Base-by-base conservation (phyloP, 306 rosid genomes). In the Casuarina glauca region DNA sequence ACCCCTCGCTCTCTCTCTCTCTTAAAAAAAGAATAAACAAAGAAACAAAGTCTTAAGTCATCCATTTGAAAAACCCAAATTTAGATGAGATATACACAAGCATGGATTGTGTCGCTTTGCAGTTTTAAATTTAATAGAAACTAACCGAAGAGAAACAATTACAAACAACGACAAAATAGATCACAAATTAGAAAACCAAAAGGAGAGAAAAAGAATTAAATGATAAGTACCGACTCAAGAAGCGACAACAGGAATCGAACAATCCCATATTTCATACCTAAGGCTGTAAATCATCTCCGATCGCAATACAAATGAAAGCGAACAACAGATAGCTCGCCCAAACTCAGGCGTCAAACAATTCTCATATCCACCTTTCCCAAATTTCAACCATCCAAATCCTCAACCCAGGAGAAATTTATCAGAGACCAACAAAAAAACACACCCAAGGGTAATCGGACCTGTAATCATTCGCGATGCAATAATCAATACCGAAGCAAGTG, bases 361-460 rank as follows among this genome's bases (percentile, higher is more conserved):
- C 64, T 26, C 64, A 26, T 10, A 58, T 58, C 39, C 64, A 58
- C 64, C 64, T 38, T 19, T 9, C 62, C 50, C 41, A 80, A 78
- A 76, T 76, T 66, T 66, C 35, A 66, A 66, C 35, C 46, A 66
- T 66, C 50, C 71, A 66, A 66, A 42, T 66, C 35, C 71, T 7
- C 71, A 42, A 66, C 15, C 50, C 46, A 66, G 71, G 42, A 76
- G 9, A 75, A 73, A 78, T 49, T 76, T 17, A 74, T 38, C 51
- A 76, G 38, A 70, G 8, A 75, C 61, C 35, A 76, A 78, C 15
- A 20, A 78, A 58, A 52, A 72, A 77, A 69, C 7, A 63, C 11
- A 48, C n/a, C 43, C 46, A 66, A 54, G 48, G 61, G 79, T 38
- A 72, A 81, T 1, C 49, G 17, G 42, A 15, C 8, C 43, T 8